Evolutionary conservation across 805 yeast genomes (phyloP).

Genomic region (Candida saitoana): DNA sequence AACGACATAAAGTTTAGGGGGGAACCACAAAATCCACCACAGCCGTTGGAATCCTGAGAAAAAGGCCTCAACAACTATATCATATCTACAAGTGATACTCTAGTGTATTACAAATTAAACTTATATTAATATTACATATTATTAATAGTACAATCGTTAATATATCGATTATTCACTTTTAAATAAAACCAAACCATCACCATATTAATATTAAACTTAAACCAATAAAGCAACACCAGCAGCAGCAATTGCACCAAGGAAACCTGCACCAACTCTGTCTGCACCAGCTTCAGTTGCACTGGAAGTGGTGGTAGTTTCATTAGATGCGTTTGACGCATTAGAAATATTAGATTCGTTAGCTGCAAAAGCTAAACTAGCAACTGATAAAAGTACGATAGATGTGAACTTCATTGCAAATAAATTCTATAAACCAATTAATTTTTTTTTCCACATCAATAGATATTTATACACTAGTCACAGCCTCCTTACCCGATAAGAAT

Average conservation of each 20-base stretch:
- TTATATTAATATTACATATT: not conserved
- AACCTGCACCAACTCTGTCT: constrained; percentile 59
- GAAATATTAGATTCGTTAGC: constrained; percentile 42
- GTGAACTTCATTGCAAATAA: constrained; percentile 64
- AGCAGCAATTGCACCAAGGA: constrained; percentile 78
- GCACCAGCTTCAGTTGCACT: constrained; percentile 41
- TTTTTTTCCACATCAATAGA: too few species aligned
- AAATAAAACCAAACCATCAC: not conserved
- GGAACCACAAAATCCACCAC: not conserved
- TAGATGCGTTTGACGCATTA: constrained; percentile 4
- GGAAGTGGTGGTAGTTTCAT: constrained; percentile 40
- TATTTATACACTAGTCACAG: too few species aligned
- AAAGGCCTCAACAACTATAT: too few species aligned
- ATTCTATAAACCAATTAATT: too few species aligned
- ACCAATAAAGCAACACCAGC: constrained; percentile 66
- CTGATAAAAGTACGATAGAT: constrained; percentile 62
- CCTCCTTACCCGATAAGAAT: too few species aligned
- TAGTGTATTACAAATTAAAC: not conserved
- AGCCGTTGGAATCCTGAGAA: too few species aligned
- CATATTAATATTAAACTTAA: constrained; percentile 11
- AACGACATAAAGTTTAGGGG: not conserved
- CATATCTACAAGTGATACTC: not conserved
- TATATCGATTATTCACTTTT: not conserved
- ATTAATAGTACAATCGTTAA: not conserved
- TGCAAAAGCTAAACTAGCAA: constrained; percentile 66